Evolutionary conservation across 306 rosid genomes (phyloP).

Genomic region (Vigna hirtella): DNA sequence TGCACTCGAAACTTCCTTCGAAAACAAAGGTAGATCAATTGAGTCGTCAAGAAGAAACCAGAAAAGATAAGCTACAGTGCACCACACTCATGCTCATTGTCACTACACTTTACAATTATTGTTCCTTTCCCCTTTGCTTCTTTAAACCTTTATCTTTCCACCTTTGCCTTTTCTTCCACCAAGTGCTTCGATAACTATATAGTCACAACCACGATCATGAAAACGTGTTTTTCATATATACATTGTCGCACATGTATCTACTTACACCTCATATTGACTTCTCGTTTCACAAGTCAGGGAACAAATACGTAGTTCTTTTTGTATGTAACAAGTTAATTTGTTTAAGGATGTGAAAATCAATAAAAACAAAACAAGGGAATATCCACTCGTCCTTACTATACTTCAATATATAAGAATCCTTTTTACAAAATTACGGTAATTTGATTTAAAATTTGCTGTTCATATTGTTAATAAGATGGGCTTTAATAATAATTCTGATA

Average conservation of each 20-base stretch:
- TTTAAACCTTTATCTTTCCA: conserved; percentile 29
- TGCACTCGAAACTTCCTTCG: conserved; percentile 13
- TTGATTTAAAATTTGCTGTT: too few relatives aligned
- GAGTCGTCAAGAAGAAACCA: conserved; percentile 48
- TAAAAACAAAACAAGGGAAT: too few relatives aligned
- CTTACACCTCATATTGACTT: conserved; percentile 1
- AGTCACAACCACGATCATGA: background rate
- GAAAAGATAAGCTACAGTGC: conserved; percentile 31
- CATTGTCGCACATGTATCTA: background rate
- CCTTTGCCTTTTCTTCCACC: conserved; percentile 17
- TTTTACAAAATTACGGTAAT: too few relatives aligned
- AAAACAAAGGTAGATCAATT: conserved; percentile 25
- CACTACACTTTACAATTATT: conserved; percentile 39
- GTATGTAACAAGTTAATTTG: background rate
- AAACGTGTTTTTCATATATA: conserved; percentile 24
- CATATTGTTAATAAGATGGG: too few relatives aligned
- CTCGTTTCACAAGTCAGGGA: background rate
- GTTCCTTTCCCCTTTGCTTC: conserved; percentile 33
- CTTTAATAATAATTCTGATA: too few relatives aligned
- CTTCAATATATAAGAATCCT: too few relatives aligned
- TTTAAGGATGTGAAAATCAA: too few relatives aligned
- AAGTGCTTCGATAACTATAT: conserved; percentile 23
- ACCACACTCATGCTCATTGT: background rate
- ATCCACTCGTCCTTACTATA: too few relatives aligned
- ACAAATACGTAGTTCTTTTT: conserved; percentile 1